Conservation (phyloP, 805 yeast species). For the Zygotorulaspora sp. region DNA sequence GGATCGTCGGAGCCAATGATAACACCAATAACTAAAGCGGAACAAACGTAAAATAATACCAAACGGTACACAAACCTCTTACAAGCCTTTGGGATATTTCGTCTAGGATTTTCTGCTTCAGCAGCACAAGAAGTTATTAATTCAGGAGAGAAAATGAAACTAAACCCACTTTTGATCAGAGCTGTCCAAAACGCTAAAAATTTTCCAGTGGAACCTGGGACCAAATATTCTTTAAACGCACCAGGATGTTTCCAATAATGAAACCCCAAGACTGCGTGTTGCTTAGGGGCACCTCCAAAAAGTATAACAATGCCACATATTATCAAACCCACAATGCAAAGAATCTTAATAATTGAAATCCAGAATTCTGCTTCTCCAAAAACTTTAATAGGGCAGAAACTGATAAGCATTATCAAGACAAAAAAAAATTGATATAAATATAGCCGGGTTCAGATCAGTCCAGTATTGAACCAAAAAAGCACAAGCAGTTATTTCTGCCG, state of each 20-base stretch:
- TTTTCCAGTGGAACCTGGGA: constrained; percentile 41
- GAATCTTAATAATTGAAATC: constrained; percentile 59
- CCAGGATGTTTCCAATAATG: constrained; percentile 59
- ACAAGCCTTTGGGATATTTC: constrained; percentile 49
- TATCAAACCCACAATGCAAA: constrained; percentile 60
- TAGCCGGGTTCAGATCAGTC: constrained; percentile 39
- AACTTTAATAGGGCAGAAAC: constrained; percentile 23
- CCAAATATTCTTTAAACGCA: constrained; percentile 37
- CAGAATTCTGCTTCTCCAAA: constrained; percentile 58
- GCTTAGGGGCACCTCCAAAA: constrained; percentile 61
- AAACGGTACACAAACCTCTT: constrained; percentile 52
- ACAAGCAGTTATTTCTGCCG: constrained; percentile 46
- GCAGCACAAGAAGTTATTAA: constrained; percentile 44
- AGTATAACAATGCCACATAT: constrained; percentile 53
- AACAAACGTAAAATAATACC: constrained; percentile 47
- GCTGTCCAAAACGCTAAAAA: constrained; percentile 52
- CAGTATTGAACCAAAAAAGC: constrained; percentile 41
- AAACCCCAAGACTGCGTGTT: constrained; percentile 49
- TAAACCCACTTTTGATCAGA: constrained; percentile 46
- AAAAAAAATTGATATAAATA: constrained; percentile 38
- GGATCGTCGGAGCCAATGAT: constrained; percentile 50
- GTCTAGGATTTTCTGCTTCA: constrained; percentile 47
- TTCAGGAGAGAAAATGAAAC: constrained; percentile 49
- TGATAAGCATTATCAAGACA: constrained; percentile 14
- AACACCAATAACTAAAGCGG: constrained; percentile 42